A percentile compares a stretch with the other conserved stretches of the same genome.
phyloP scores from a whole-genome alignment of 768 basidiomycete genomes.

The Auricularia heimuer region DNA sequence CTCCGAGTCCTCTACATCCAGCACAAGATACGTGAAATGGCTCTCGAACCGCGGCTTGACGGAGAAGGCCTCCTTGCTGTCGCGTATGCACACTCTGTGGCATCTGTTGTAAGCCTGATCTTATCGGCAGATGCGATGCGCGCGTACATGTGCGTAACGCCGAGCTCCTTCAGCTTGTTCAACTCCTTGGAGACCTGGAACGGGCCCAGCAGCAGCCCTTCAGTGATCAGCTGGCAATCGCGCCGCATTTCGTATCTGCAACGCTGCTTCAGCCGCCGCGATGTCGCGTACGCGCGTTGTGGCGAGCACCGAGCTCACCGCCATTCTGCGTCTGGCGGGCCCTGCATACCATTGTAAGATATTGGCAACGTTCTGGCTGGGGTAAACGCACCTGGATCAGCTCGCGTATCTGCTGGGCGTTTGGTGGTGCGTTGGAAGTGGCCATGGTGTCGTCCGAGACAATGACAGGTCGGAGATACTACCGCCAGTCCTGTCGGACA shows the following conservation, averaged over 20 bases:
- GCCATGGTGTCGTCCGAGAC: background rate
- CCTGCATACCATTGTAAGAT: slow-evolving; percentile 38
- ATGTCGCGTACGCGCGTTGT: background rate
- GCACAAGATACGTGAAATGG: slow-evolving; percentile 62
- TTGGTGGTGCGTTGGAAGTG: background rate
- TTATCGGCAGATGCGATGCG: background rate
- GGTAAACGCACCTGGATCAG: background rate
- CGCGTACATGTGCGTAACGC: slow-evolving; percentile 73
- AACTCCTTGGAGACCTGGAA: slow-evolving; percentile 82
- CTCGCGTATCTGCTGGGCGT: background rate
- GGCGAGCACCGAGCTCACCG: slow-evolving; percentile 35
- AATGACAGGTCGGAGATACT: background rate
- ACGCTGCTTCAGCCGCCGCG: background rate
- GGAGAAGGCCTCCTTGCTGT: slow-evolving; percentile 83
- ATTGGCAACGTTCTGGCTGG: background rate
- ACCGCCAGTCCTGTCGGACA: background rate
- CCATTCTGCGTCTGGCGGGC: slow-evolving; percentile 79
- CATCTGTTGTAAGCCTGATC: background rate
- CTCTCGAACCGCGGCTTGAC: slow-evolving; percentile 79
- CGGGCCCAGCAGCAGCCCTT: slow-evolving; percentile 73
- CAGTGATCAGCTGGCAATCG: slow-evolving; percentile 88
- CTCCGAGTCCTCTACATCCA: slow-evolving; percentile 86
- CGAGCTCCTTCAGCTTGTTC: slow-evolving; percentile 50
- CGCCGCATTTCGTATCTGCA: slow-evolving; percentile 86
- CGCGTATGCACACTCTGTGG: slow-evolving; percentile 75